phyloP scores from a whole-genome alignment of 2,329 filamentous ascomycete species.

The Aspergillus hortae region DNA sequence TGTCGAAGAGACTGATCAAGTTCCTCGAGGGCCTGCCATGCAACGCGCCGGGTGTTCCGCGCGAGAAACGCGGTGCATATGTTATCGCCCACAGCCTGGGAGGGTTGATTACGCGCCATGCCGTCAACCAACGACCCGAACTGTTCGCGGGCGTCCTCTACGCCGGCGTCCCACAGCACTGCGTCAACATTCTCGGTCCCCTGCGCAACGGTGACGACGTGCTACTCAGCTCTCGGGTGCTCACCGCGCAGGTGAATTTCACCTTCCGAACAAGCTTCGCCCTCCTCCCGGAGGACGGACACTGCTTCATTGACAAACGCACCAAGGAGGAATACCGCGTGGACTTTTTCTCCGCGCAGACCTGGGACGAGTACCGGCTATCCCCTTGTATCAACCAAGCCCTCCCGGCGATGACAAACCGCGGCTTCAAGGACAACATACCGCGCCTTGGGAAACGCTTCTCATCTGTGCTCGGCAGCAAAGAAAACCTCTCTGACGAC shows the following conservation, averaged over 20 bases:
- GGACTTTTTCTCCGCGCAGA: conserved; percentile 75
- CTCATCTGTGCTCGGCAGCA: conserved; percentile 27
- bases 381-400: conserved; percentile 73
- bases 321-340: conserved; percentile 77
- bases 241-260: conserved; percentile 92
- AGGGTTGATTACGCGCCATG: conserved; percentile 82
- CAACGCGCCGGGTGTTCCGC: conserved; percentile 58
- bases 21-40: conserved; percentile 73
- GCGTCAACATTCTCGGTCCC: conserved; percentile 87
- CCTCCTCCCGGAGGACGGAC: conserved; percentile 79
- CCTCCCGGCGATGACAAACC: conserved; percentile 53
- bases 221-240: conserved; percentile 78
- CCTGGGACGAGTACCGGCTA: conserved; percentile 74
- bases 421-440: conserved; percentile 33
- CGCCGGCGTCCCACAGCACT: conserved; percentile 78
- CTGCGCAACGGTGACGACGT: conserved; percentile 91
- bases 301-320: conserved; percentile 79
- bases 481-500: conserved; percentile 17
- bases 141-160: conserved; percentile 84
- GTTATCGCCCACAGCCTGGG: conserved; percentile 84
- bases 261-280: conserved; percentile 82
- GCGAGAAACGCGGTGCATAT: conserved; percentile 63
- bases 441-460: conserved; percentile 39
- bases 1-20: conserved; percentile 66
- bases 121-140: conserved; percentile 78